Evolutionary conservation across 345 rosid genomes (phyloP), one percentile per base, ranked within the genome.

Genomic region (Eucalyptus fibrosa): DNA sequence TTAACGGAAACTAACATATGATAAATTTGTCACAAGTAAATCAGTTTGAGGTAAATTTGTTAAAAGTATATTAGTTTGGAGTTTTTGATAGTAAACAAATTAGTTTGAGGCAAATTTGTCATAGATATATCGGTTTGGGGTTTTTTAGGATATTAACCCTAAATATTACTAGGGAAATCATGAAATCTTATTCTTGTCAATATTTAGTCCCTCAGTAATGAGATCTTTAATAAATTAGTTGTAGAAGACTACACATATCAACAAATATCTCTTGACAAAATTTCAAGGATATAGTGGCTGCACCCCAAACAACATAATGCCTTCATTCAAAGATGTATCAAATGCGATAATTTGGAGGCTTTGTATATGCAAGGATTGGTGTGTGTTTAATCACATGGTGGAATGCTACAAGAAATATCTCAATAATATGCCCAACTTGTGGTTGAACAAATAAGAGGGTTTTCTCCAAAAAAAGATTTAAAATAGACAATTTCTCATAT

Each of bases 71-170:
- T 50, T 3, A 17, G 4, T 50, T 50, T 50, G 8, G 8, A 6
- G 4, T 53, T 53, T 53, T 53, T 53, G 4, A 4, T 7, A 8
- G 9, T 51, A 7, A 7, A 53, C 4, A 53, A 53, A 53, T 7
- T 53, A 53, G 56, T 53, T 53, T 53, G 2, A 2, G 1, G 2
- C 9, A 53, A 53, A 53, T 53, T 53, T 51, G 2, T 53, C 4
- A 19, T 2, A 8, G 0, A 53, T 53, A 19, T 19, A 53, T 9
- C 2, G 1, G 5, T 53, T 50, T 17, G 0, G 4, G 1, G 4
- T 19, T 53, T 53, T 51, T 3, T 0, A 53, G 2, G 4, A 2
- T 53, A 53, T 19, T 53, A 53, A 53, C 56, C 23, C 56, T 53
- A 18, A 53, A 53, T 53, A 19, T 51, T 53, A 53, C 24, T 7